Base-by-base conservation (phyloP, 495 filamentous ascomycete species). In the Evernia prunastri region DNA sequence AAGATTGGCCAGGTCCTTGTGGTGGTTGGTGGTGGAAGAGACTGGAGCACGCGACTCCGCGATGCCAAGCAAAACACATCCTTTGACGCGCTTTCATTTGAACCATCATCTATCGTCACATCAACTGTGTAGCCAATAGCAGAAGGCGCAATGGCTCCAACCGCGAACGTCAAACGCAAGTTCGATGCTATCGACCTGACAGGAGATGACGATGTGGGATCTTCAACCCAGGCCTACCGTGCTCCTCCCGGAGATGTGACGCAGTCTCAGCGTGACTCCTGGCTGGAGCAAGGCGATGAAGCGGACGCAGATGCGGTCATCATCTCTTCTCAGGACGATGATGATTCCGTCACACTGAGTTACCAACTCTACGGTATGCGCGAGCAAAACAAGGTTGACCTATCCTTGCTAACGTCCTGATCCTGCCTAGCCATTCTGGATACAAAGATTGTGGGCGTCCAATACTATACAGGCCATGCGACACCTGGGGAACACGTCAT, bases 401-500 rank as follows among this genome's bases (percentile, higher is more conserved):
- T 31, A 11, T 27, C 29, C 18, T 8, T 18, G 18, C 51, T 66
- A 18, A 47, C n/a, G 58, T 37, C 15, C 27, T 3, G 60, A 17
- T 23, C 54, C 18, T n/a, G 42, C 53, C 13, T 67, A 84, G 71
- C 75, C 60, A 54, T 71, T 56, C 15, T 72, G 71, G 74, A 82
- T 11, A 81, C 78, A 17, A 92, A 92, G 65, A 87, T 94, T 56
- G 92, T 96, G 0, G 92, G 92, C 8, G 80, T 91, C 17, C 81
- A 87, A 58, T 96, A 86, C 72, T 97, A 97, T 73, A 76, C 71
- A 33, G 91, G 90, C 8, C 70, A 83, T 63, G 89, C 89, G 5
- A 89, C 82, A 6, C 58, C 79, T 7, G 88, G 89, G 18, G 92
- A 97, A 71, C 80, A 84, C 63, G 87, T 94, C 2, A 66, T 90